phyloP scores from a whole-genome alignment of 176 grass and related monocot genomes.

The Cenchrus purpureus region DNA sequence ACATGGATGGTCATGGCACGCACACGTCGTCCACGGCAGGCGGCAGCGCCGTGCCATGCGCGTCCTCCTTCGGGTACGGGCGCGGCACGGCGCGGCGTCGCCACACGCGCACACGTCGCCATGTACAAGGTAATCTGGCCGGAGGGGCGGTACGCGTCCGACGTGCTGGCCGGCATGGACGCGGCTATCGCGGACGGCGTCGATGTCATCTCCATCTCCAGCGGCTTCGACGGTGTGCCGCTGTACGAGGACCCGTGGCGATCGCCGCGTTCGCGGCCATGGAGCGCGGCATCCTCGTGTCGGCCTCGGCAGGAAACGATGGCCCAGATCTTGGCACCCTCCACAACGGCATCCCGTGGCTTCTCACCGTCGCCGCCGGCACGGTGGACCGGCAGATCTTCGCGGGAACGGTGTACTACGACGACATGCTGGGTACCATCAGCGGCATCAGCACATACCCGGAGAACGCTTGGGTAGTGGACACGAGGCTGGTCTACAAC shows the following conservation, averaged over 20 bases:
- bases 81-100: conserved; percentile 56
- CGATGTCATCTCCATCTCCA: conserved; percentile 70
- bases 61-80: conserved; percentile 70
- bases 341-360: conserved; percentile 74
- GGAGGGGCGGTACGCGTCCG: conserved; percentile 43
- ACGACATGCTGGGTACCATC: conserved; percentile 26
- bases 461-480: conserved; percentile 40
- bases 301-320: conserved; percentile 44
- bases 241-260: conserved; percentile 60
- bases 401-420: conserved; percentile 40
- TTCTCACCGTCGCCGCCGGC: conserved; percentile 60
- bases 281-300: conserved; percentile 56
- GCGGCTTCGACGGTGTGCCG: conserved; percentile 43
- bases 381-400: conserved; percentile 58
- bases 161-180: conserved; percentile 71
- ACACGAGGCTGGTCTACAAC: conserved; percentile 51
- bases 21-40: conserved; percentile 72
- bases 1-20: conserved; percentile 71
- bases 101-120: conserved; percentile 62
- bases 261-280: conserved; percentile 57
- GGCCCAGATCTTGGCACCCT: not conserved
- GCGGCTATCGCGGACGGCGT: conserved; percentile 64
- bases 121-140: conserved; percentile 75
- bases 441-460: conserved; percentile 49
- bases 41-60: conserved; percentile 46